Evolutionary conservation across 495 filamentous ascomycete genomes (phyloP).

Genomic region (Amorphotheca resinae): DNA sequence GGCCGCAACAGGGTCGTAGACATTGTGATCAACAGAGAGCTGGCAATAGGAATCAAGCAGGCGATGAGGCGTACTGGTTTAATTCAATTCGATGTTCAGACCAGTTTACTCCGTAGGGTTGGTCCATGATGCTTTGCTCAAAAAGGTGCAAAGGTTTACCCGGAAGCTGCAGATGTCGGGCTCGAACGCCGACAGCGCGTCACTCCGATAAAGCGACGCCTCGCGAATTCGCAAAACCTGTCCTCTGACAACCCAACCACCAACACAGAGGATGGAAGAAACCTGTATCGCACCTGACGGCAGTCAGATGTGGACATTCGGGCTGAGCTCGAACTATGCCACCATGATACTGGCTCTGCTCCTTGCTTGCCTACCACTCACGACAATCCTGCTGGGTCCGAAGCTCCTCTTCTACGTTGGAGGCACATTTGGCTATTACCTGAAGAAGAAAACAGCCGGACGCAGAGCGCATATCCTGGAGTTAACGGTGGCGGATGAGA

Average conservation of each 20-base stretch:
- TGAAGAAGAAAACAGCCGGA: slow-evolving; percentile 53
- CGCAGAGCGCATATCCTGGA: slow-evolving; percentile 46
- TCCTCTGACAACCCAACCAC: no score
- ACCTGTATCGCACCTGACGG: slow-evolving; percentile 17
- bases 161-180: no score
- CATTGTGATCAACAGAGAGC: slow-evolving; percentile 1
- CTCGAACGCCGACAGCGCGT: no score
- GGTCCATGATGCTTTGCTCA: no score
- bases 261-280: no score
- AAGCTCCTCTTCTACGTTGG: slow-evolving; percentile 14
- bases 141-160: no score
- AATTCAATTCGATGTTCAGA: no score
- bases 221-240: no score
- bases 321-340: slow-evolving; percentile 1
- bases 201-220: no score
- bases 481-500: slow-evolving; percentile 42
- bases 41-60: not conserved
- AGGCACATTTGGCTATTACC: slow-evolving; percentile 23
- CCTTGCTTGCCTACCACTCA: slow-evolving; percentile 6
- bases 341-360: slow-evolving; percentile 2
- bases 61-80: no score
- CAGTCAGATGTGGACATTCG: slow-evolving; percentile 7
- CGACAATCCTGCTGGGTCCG: slow-evolving; percentile 7
- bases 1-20: slow-evolving; percentile 4
- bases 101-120: no score